These are phyloP conservation scores for Albophoma yamanashiensis DNA, from an alignment of 2,329 filamentous ascomycete species.

Conservation along the genomic window DNA sequence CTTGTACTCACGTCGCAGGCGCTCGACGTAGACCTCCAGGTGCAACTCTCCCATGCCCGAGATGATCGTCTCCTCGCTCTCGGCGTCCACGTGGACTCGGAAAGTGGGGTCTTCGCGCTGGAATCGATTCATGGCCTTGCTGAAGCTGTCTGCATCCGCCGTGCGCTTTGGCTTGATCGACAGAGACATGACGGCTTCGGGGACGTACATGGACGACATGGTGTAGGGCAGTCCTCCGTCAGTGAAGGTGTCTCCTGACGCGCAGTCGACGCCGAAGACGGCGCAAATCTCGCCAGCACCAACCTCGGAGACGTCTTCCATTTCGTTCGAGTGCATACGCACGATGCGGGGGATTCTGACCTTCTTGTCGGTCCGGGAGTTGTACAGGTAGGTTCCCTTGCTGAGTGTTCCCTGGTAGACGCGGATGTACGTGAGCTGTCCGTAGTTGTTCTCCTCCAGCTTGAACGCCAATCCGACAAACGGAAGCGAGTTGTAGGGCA, in stretches of 20 bases:
- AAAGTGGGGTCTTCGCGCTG: slow-evolving; percentile 98
- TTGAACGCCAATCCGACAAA: slow-evolving; percentile 98
- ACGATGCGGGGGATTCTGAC: slow-evolving; percentile 95
- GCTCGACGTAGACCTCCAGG: slow-evolving; percentile 94
- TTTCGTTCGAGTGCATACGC: slow-evolving; percentile 98
- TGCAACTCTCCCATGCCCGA: slow-evolving; percentile 97
- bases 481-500: slow-evolving; percentile 86
- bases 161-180: slow-evolving; percentile 94
- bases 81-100: slow-evolving; percentile 81
- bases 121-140: slow-evolving; percentile 97
- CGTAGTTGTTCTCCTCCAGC: slow-evolving; percentile 97
- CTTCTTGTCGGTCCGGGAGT: slow-evolving; percentile 89
- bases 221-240: slow-evolving; percentile 86
- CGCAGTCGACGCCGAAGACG: slow-evolving; percentile 95
- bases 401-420: slow-evolving; percentile 89
- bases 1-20: slow-evolving; percentile 92
- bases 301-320: slow-evolving; percentile 92
- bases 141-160: slow-evolving; percentile 88
- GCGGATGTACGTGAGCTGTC: slow-evolving; percentile 94
- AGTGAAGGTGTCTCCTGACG: slow-evolving; percentile 95
- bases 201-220: slow-evolving; percentile 97
- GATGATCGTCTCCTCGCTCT: slow-evolving; percentile 95
- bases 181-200: slow-evolving; percentile 94
- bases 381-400: slow-evolving; percentile 87
- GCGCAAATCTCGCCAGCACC: slow-evolving; percentile 97